Base-by-base conservation (phyloP, 305 asterid species). In the Fraxinus sp. region DNA sequence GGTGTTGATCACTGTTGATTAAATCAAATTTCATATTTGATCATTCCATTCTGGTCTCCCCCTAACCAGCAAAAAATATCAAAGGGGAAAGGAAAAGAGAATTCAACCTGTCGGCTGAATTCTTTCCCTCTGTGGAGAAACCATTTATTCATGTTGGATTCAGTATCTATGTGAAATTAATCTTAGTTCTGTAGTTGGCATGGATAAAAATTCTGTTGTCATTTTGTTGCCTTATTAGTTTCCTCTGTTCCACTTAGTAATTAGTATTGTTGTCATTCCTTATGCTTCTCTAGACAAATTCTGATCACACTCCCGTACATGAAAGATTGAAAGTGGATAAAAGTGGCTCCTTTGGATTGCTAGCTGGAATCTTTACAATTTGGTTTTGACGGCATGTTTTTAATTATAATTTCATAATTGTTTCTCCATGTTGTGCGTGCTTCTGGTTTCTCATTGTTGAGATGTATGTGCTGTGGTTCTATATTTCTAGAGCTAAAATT, bases 391-490 rank as follows among this genome's bases (percentile, higher is more conserved):
- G 13, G 35, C 46, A 32, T 81, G 28, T 59, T 49, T 22, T 59
- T 37, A 37, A 37, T 37, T 37, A 37, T 37, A 59, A 20, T 36
- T 52, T 6, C 13, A 7, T 18, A n/a, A 37, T 5, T 35, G 49
- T 13, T 57, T 24, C 75, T 37, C 28, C 59, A 39, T 64, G 9
- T 68, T 24, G 16, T 28, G 35, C n/a, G 20, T 68, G 57, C 20
- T 49, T 9, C 37, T 0, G 68, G 46, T 79, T 43, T 82, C 24
- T 79, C 8, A 22, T 49, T 82, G 28, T 32, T 33, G 20, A 78
- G 30, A 33, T 81, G 5, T 36, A 82, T 79, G 80, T 73, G 49
- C 77, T 71, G 74, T 72, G 70, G 24, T 79, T 22, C 10, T 41
- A 72, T 24, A 9, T 8, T 64, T 37, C 46, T 81, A 14, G 11